phyloP scores from a whole-genome alignment of 306 rosid species.

The Parietaria judaica region DNA sequence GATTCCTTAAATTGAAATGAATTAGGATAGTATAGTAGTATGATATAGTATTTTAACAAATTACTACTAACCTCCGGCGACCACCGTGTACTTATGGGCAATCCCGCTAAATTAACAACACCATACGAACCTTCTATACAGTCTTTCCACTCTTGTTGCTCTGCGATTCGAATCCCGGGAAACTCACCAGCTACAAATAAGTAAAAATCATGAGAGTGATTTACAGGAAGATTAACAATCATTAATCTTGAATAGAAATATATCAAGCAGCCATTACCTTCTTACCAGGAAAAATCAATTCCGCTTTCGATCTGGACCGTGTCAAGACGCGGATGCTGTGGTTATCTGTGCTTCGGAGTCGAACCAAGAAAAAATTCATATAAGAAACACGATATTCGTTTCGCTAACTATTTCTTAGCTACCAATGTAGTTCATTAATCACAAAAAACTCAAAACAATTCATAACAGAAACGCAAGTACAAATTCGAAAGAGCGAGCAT shows the following conservation, averaged over 20 bases:
- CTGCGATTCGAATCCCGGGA: conserved; percentile 78
- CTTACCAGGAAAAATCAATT: conserved; percentile 97
- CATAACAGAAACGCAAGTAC: not conserved
- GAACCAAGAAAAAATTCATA: not conserved
- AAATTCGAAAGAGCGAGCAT: conserved; percentile 13
- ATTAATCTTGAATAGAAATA: not conserved
- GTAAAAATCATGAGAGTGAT: not conserved
- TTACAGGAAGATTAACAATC: not conserved
- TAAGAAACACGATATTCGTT: too few species aligned
- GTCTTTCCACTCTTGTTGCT: conserved; percentile 76
- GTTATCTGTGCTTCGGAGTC: conserved; percentile 47
- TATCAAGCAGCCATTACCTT: conserved; percentile 55
- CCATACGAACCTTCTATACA: conserved; percentile 75
- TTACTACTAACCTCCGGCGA: conserved; percentile 63
- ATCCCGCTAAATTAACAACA: conserved; percentile 89
- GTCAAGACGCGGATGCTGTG: conserved; percentile 74
- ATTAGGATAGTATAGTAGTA: too few species aligned
- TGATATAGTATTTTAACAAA: too few species aligned
- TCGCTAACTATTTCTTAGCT: too few species aligned
- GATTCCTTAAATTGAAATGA: too few species aligned
- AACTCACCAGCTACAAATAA: conserved; percentile 55
- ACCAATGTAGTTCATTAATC: not conserved
- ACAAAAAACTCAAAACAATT: not conserved
- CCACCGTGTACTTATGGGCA: conserved; percentile 97
- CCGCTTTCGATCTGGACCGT: conserved; percentile 80